Conservation (phyloP, 306 rosid genomes). For the Gastrolobium villosum region DNA sequence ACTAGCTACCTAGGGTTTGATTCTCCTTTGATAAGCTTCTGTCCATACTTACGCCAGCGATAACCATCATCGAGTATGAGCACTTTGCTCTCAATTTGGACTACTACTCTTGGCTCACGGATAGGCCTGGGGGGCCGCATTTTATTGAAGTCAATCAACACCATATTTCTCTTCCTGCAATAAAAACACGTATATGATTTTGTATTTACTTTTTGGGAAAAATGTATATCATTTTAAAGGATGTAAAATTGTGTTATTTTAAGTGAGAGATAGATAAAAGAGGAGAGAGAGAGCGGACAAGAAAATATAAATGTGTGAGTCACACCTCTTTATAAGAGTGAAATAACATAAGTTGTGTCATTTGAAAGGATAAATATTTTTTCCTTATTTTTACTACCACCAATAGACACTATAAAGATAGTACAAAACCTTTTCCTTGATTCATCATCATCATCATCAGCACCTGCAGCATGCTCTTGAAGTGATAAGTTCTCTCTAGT, state of each 20-base stretch:
- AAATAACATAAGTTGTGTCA: too few species aligned
- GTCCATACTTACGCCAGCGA: constrained; percentile 86
- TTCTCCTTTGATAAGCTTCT: constrained; percentile 71
- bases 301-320: too few species aligned
- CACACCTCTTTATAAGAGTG: too few species aligned
- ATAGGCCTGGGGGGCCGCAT: constrained; percentile 58
- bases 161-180: constrained; percentile 57
- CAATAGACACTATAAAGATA: too few species aligned
- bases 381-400: too few species aligned
- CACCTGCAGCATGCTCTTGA: constrained; percentile 57
- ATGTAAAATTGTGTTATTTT: too few species aligned
- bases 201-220: too few species aligned
- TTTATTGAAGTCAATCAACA: constrained; percentile 45
- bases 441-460: constrained; percentile 58
- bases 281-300: too few species aligned
- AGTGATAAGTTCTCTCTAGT: constrained; percentile 56
- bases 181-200: not conserved
- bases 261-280: too few species aligned
- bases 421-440: constrained; percentile 57
- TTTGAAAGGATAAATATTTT: too few species aligned
- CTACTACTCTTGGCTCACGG: constrained; percentile 62
- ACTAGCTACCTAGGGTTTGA: constrained; percentile 64
- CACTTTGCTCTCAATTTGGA: constrained; percentile 59
- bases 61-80: constrained; percentile 78
- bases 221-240: too few species aligned